Evolutionary conservation across 2,329 filamentous ascomycete genomes (phyloP), one percentile per base, ranked within the genome.

Genomic region (Allantophomopsis lycopodina): DNA sequence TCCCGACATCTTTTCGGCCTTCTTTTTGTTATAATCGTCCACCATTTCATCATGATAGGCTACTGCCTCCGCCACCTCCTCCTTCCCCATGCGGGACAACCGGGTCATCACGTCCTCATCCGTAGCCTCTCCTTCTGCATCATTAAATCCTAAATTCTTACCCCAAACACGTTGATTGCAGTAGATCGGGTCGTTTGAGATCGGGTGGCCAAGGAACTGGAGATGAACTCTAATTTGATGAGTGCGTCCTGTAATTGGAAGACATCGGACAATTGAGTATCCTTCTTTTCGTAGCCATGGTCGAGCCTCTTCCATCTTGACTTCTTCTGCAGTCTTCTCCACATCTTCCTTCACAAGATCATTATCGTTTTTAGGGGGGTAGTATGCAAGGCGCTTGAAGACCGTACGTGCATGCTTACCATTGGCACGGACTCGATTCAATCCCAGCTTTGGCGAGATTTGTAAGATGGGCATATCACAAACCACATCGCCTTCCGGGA

Each of bases 111-210:
- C 82, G 55, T 94, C 86, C 44, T 91, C 83, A 57, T 98, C 91
- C 33, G 80, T 76, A 42, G 86, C 80, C 18, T 72, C 71, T 3
- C 73, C 76, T 37, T 89, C 80, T 12, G 68, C 63, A 45, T 80
- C 76, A 40, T 71, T 65, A 40, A 61, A 73, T 13, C 85, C 91
- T 0, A 98, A 73, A 8, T 79, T 71, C 1, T 79, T 67, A 0
- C 91, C 91, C 68, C 94, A 98, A 10, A 98, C 91, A 42, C 79
- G 78, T 55, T 85, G 79, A 56, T 98, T 98, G 51, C 85, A 87
- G 59, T 98, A 98, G 50, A 98, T 96, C 7, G 91, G 91, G 55
- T 98, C 91, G 58, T 98, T 98, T 47, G 86, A 79, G 50, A 98
- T 96, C 2, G 91, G 91, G 55, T 96, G 83, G 1, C 91, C 91